These are phyloP conservation scores for Rhododendron griersonianum DNA, from an alignment of 148 eudicot species.

Conservation along the genomic window DNA sequence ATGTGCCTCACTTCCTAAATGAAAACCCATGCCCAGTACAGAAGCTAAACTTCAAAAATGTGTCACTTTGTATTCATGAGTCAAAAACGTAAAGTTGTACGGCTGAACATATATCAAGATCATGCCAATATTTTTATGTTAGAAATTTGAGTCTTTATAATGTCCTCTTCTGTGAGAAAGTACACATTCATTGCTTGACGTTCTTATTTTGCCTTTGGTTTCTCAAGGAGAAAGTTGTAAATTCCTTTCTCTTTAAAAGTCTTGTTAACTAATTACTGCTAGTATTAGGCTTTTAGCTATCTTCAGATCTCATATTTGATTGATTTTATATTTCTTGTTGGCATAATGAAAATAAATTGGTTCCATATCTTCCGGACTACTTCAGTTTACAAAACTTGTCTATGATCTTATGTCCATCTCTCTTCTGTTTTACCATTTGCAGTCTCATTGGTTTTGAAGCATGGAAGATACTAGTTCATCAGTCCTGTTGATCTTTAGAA, in stretches of 20 bases:
- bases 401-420: background rate
- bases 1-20: background rate
- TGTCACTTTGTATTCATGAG: background rate
- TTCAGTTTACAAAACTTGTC: background rate
- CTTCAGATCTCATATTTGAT: background rate
- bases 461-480: background rate
- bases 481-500: background rate
- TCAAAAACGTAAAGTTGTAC: background rate
- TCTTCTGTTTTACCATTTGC: constrained; percentile 3
- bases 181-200: background rate
- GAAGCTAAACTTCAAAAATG: background rate
- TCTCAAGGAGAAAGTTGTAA: background rate
- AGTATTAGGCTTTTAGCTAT: constrained; percentile 4
- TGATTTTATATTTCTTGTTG: background rate
- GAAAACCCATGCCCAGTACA: background rate
- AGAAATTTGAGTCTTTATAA: background rate
- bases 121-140: background rate
- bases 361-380: background rate
- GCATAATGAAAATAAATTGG: background rate
- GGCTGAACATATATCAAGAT: background rate
- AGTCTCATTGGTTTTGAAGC: background rate
- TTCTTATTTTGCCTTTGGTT: background rate
- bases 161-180: background rate
- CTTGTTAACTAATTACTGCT: background rate
- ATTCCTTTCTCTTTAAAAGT: background rate